Percentiles rank a stretch among this genome's conserved stretches.
Conservation (phyloP, 106 monocot species). For the Hemerocallis citrina region DNA sequence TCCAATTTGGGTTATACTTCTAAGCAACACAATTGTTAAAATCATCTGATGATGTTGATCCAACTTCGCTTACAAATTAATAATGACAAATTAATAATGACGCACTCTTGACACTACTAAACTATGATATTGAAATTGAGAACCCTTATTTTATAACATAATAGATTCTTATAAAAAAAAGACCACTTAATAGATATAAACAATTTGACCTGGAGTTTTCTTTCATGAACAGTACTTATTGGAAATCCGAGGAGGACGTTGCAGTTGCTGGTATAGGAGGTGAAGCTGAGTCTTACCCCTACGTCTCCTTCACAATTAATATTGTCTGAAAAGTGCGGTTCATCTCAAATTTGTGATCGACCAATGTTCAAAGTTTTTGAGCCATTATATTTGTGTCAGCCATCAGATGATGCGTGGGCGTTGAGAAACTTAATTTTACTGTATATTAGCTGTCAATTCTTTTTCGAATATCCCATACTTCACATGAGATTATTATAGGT, state of each 20-base stretch:
- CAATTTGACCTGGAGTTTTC: not conserved
- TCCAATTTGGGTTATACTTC: no score
- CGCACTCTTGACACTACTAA: no score
- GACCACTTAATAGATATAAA: no score
- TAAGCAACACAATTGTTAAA: no score
- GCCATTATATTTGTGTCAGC: constrained; percentile 4
- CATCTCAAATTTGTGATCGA: not conserved
- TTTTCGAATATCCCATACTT: constrained; percentile 1
- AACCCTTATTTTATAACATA: no score
- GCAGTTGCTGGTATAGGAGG: constrained; percentile 60
- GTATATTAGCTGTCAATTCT: constrained; percentile 18
- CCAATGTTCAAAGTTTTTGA: not conserved
- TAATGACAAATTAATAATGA: no score
- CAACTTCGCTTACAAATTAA: no score
- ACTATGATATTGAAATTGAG: no score
- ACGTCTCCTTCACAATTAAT: constrained; percentile 94
- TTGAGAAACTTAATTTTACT: constrained; percentile 4
- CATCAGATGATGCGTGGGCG: constrained; percentile 1
- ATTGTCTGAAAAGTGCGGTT: constrained; percentile 29
- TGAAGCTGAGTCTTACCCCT: constrained; percentile 72
- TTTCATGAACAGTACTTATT: constrained; percentile 43
- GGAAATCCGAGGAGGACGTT: constrained; percentile 80
- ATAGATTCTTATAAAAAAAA: no score
- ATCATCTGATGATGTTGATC: no score
- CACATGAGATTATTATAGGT: not conserved